Base-by-base conservation (phyloP, 2,329 filamentous ascomycete species). In the Stemphylium beticola region DNA sequence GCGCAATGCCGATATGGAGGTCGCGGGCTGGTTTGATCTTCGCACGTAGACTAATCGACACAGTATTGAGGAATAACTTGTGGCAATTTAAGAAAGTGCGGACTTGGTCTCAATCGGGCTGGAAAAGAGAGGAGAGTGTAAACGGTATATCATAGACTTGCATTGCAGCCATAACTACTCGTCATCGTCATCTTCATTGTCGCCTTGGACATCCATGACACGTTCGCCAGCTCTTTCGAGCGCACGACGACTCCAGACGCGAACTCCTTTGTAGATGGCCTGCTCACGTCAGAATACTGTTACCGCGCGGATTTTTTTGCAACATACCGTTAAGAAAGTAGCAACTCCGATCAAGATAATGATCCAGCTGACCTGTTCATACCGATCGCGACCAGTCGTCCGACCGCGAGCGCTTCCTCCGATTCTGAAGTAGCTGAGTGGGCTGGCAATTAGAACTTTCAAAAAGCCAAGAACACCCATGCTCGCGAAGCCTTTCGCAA, bases 41-140 rank as follows among this genome's bases (percentile, higher is more conserved):
- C 91, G 92, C 92, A 96, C 89, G 87, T 90, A 72, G 92, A 96
- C 92, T 95, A 87, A 93, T 95, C 87, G 89, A 87, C 91, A 92
- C 86, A 85, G 87, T 87, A 93, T 85, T 85, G 89, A 83, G 59
- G 59, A 69, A 64, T 63, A 68, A 69, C 79, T 86, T 84, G 85
- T 92, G 91, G 85, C 91, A 96, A 95, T 92, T 96, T 90, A 96
- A 96, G 89, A 90, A 90, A 89, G 90, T 93, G 92, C 92, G 90
- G 75, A 61, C 49, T 37, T 34, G 29, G 18, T 33, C 18, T 34
- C 20, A 10, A 15, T 12, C 12, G 18, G 24, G 8, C 18, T 17
- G 17, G 9, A 12, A 9, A 37, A 33, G 31, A 17, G 36, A 14
- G 12, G 2, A 18, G 33, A 22, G 12, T n/a, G 31, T 44, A 20